Evolutionary conservation across 805 yeast species (phyloP).

Genomic region (Priceomyces medius): DNA sequence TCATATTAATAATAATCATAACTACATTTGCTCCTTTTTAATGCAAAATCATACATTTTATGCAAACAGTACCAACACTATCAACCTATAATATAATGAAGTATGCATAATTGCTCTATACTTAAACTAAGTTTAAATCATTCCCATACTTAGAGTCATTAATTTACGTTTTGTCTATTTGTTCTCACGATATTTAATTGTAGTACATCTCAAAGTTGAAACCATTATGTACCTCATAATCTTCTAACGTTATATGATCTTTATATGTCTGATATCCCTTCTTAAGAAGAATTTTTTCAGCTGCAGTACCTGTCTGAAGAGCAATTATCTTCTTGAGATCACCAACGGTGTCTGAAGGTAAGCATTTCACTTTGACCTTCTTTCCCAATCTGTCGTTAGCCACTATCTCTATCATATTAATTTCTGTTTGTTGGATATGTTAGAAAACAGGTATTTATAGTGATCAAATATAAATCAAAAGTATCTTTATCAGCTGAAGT

Average conservation of each 20-base stretch:
- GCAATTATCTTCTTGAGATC: conserved; percentile 86
- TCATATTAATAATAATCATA: no score
- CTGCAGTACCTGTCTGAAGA: conserved; percentile 75
- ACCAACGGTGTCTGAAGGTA: conserved; percentile 80
- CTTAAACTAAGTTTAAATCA: no score
- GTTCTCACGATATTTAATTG: conserved; percentile 31
- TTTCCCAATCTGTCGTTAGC: conserved; percentile 71
- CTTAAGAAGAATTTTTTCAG: conserved; percentile 67
- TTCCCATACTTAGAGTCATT: no score
- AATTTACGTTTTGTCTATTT: no score
- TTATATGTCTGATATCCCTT: conserved; percentile 84
- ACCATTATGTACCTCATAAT: conserved; percentile 91
- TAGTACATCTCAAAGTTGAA: conserved; percentile 83
- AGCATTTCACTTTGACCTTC: conserved; percentile 83
- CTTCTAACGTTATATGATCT: conserved; percentile 89
- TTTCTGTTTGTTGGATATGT: conserved; percentile 8
- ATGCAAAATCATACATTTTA: not conserved
- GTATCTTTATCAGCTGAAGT: no score
- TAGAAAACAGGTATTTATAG: no score
- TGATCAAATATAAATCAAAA: no score
- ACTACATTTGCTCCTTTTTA: not conserved
- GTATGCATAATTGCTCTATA: no score
- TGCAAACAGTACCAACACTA: no score
- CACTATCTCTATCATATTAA: conserved; percentile 39
- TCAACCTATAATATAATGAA: no score